Conservation (phyloP, 352 stramenopile species). For the Peronospora farinosa region DNA sequence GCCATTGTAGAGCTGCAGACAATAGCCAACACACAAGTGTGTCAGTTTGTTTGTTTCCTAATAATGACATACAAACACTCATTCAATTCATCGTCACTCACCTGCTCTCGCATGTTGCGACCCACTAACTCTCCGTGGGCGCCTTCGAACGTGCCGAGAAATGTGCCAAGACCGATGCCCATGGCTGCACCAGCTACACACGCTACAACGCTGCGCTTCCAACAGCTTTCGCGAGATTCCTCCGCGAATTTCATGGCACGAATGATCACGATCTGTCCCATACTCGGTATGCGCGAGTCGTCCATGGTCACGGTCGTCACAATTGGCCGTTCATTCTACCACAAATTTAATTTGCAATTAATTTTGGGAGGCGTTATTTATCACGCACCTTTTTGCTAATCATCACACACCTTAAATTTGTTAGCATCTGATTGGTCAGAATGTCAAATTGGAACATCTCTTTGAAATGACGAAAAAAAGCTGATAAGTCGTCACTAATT, state of each 20-base stretch:
- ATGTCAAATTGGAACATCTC: no score
- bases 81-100: constrained; percentile 13
- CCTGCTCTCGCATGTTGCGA: constrained; percentile 81
- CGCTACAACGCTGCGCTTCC: constrained; percentile 79
- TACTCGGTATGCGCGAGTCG: constrained; percentile 21
- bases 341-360: not conserved
- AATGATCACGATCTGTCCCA: constrained; percentile 35
- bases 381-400: no score
- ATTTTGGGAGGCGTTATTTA: not conserved
- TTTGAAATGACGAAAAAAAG: no score
- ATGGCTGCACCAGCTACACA: constrained; percentile 63
- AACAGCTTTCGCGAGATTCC: constrained; percentile 75
- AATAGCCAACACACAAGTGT: not conserved
- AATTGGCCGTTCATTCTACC: not conserved
- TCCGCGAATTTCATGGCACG: constrained; percentile 66
- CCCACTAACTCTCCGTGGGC: constrained; percentile 80
- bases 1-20: constrained; percentile 66
- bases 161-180: constrained; percentile 77
- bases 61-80: not conserved
- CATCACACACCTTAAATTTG: no score
- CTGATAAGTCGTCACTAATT: no score
- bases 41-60: not conserved
- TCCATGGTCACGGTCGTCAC: constrained; percentile 10
- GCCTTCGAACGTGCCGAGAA: constrained; percentile 84
- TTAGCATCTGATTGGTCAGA: no score